Evolutionary conservation across 495 filamentous ascomycete species (phyloP).

Genomic region (Xylaria venustula): DNA sequence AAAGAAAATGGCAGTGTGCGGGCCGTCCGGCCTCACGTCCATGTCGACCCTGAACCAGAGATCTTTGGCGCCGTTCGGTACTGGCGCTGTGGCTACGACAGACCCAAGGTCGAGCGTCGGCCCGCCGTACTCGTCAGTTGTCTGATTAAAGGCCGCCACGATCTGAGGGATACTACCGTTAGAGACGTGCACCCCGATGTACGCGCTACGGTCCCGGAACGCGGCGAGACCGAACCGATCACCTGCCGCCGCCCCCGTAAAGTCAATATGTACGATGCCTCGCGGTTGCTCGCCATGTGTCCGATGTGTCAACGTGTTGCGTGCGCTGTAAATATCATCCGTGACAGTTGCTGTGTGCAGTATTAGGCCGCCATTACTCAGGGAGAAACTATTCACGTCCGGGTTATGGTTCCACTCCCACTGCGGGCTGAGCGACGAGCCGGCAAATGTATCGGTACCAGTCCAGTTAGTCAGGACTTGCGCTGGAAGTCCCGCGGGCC

Average conservation of each 20-base stretch:
- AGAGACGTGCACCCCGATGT: constrained; percentile 42
- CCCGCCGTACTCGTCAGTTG: constrained; percentile 35
- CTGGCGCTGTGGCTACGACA: constrained; percentile 30
- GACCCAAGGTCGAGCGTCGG: constrained; percentile 39
- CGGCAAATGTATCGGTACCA: constrained; percentile 46
- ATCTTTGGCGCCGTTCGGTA: constrained; percentile 17
- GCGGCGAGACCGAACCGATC: constrained; percentile 50
- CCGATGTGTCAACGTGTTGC: constrained; percentile 58
- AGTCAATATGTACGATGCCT: constrained; percentile 49
- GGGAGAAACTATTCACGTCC: constrained; percentile 36
- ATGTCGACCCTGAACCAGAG: constrained; percentile 41
- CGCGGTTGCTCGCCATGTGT: constrained; percentile 46
- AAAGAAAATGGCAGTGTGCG: constrained; percentile 37
- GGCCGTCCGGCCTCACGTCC: constrained; percentile 18
- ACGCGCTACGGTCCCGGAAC: constrained; percentile 53
- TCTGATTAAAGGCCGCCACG: constrained; percentile 21
- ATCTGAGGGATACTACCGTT: constrained; percentile 24
- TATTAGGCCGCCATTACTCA: constrained; percentile 29
- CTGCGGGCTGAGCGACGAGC: constrained; percentile 31
- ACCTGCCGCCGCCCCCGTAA: constrained; percentile 47
- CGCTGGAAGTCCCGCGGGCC: constrained; percentile 32
- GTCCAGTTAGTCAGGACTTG: constrained; percentile 20
- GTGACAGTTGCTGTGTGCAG: constrained; percentile 54
- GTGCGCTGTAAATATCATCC: constrained; percentile 49
- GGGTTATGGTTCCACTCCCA: constrained; percentile 69